Percentiles rank a stretch among this genome's conserved stretches.
Conservation (phyloP, 2,329 filamentous ascomycete genomes). For the Cercospora beticola region DNA sequence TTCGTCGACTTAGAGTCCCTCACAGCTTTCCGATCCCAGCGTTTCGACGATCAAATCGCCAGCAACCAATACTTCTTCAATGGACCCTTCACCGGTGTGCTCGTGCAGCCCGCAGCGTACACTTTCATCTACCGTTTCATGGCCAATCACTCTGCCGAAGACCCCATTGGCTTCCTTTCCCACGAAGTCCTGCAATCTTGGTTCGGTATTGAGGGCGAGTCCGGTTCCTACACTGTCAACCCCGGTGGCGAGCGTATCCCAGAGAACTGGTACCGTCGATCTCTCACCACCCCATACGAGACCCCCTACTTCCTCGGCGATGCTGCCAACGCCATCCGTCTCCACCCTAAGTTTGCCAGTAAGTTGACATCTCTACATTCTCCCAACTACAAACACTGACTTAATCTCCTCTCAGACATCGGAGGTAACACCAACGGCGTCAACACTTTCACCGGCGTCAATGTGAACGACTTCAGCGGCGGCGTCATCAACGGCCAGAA, state of each 20-base stretch:
- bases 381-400: neutral
- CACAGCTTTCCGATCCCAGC: slow-evolving; percentile 21
- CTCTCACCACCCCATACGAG: slow-evolving; percentile 32
- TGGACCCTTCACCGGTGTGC: slow-evolving; percentile 14
- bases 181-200: slow-evolving; percentile 26
- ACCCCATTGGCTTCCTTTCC: slow-evolving; percentile 26
- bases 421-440: slow-evolving; percentile 40
- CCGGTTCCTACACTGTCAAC: slow-evolving; percentile 23
- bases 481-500: slow-evolving; percentile 44
- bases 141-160: slow-evolving; percentile 30
- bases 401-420: slow-evolving; percentile 17
- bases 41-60: slow-evolving; percentile 28
- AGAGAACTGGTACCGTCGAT: slow-evolving; percentile 35
- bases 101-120: slow-evolving; percentile 30
- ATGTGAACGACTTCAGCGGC: slow-evolving; percentile 40
- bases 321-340: slow-evolving; percentile 20
- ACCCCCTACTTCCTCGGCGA: slow-evolving; percentile 35
- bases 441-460: slow-evolving; percentile 40
- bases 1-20: slow-evolving; percentile 23
- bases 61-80: slow-evolving; percentile 36
- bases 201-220: slow-evolving; percentile 28
- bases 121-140: slow-evolving; percentile 35
- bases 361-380: no score
- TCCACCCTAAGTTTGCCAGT: slow-evolving; percentile 36
- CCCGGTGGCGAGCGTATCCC: slow-evolving; percentile 31